Conservation (phyloP, 768 basidiomycete genomes). For the Suillus americanus region DNA sequence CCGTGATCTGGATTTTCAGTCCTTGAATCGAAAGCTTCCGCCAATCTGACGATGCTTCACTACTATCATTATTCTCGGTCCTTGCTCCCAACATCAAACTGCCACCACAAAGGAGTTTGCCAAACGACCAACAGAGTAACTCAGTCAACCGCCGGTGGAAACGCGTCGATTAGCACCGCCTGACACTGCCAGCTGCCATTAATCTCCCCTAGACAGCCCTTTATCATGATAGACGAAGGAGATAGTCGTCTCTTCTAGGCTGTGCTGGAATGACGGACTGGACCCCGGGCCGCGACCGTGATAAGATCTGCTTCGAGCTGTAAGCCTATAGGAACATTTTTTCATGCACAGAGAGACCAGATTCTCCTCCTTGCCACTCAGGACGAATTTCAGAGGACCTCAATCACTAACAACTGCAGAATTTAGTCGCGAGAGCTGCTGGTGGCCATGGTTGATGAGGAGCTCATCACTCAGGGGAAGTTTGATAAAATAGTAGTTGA, state of each 20-base stretch:
- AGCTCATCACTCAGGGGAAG: slow-evolving; percentile 13
- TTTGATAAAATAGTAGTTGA: slow-evolving; percentile 14
- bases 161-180: neutral
- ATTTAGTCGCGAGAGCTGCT: slow-evolving; percentile 17
- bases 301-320: neutral
- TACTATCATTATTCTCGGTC: neutral
- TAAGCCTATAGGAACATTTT: neutral
- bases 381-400: slow-evolving; percentile 13
- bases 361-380: slow-evolving; percentile 11
- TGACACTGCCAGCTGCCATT: neutral
- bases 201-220: neutral
- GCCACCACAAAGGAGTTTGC: neutral
- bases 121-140: neutral
- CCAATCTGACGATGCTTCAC: neutral
- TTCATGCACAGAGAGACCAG: slow-evolving; percentile 12
- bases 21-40: neutral
- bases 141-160: neutral
- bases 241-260: neutral
- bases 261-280: neutral
- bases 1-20: neutral
- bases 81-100: neutral
- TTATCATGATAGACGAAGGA: neutral
- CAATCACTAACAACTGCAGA: slow-evolving; percentile 16
- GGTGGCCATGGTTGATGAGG: slow-evolving; percentile 15
- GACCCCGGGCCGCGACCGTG: neutral